These are phyloP conservation scores for Bipolaris cookei DNA, from an alignment of 2,329 filamentous ascomycete species.

Conservation along the genomic window DNA sequence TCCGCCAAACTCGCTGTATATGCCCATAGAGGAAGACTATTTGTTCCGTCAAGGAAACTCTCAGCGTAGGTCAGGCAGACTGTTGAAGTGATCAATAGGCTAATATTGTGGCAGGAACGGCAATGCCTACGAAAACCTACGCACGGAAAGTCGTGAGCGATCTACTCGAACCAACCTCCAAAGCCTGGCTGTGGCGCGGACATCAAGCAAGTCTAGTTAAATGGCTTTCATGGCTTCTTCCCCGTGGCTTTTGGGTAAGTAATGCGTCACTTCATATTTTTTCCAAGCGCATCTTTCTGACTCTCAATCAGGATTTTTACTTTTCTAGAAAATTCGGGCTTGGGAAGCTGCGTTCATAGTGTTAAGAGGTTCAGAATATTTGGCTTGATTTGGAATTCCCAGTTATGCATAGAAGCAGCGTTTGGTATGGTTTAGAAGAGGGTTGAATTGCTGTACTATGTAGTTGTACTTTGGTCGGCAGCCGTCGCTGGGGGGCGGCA, in stretches of 20 bases:
- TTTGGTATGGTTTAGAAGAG: too few relatives aligned
- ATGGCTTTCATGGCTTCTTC: slow-evolving; percentile 1
- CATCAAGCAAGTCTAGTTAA: background rate
- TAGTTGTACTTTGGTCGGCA: too few relatives aligned
- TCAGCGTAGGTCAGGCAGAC: background rate
- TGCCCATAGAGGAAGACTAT: background rate
- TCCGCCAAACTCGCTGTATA: background rate
- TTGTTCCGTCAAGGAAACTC: background rate
- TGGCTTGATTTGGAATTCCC: too few relatives aligned
- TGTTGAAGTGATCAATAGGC: background rate
- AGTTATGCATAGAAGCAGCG: too few relatives aligned
- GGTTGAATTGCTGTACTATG: too few relatives aligned
- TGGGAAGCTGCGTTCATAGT: background rate
- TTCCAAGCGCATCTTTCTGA: background rate
- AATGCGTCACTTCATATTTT: background rate
- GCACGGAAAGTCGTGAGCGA: background rate
- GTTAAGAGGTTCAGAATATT: too few relatives aligned
- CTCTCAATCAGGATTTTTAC: background rate
- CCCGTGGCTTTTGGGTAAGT: background rate
- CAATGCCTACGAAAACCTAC: background rate
- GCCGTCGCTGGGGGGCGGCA: too few relatives aligned
- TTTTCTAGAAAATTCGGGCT: background rate
- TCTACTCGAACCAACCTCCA: background rate
- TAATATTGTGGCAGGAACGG: background rate
- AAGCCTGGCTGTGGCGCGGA: background rate